Evolutionary conservation across 1,284 basidiomycete genomes (phyloP).

Genomic region (Cutaneotrichosporon arboriforme): DNA sequence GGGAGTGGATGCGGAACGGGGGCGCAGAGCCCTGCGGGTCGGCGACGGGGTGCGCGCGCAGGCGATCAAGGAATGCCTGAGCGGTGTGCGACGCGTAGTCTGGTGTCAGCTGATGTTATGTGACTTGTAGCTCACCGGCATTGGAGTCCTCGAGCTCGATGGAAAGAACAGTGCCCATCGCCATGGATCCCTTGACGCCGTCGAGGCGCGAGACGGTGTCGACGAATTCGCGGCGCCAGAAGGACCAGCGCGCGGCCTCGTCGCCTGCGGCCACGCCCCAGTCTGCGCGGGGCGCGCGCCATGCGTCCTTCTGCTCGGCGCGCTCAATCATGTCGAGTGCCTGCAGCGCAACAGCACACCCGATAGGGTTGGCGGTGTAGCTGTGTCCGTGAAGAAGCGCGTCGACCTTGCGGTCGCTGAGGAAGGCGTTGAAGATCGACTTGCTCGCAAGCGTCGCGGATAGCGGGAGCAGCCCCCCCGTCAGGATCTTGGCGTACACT

Average conservation of each 20-base stretch:
- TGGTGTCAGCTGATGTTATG: constrained; percentile 12
- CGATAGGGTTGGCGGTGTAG: constrained; percentile 87
- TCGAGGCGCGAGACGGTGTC: constrained; percentile 57
- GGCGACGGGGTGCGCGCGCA: constrained; percentile 23
- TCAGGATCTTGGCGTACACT: constrained; percentile 89
- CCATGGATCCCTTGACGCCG: constrained; percentile 69
- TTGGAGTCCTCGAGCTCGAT: constrained; percentile 65
- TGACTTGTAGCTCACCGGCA: constrained; percentile 52
- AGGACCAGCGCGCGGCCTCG: constrained; percentile 65
- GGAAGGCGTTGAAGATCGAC: constrained; percentile 74
- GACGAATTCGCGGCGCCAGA: constrained; percentile 78
- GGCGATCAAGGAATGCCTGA: constrained; percentile 54
- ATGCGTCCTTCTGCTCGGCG: constrained; percentile 53
- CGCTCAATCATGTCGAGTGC: constrained; percentile 63
- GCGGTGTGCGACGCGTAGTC: constrained; percentile 76
- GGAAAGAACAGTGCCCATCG: constrained; percentile 80
- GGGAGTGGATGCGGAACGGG: constrained; percentile 71
- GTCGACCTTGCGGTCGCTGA: constrained; percentile 65
- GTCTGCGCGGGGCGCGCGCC: constrained; percentile 57
- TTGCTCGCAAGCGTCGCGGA: constrained; percentile 75
- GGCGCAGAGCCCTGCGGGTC: constrained; percentile 18
- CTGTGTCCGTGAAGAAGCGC: constrained; percentile 92
- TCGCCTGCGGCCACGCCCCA: constrained; percentile 26
- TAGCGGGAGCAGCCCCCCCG: constrained; percentile 85
- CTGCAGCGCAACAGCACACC: constrained; percentile 83